These are phyloP conservation scores for Colletotrichum cordylinicola DNA, from an alignment of 2,329 filamentous ascomycete species.

Conservation along the genomic window DNA sequence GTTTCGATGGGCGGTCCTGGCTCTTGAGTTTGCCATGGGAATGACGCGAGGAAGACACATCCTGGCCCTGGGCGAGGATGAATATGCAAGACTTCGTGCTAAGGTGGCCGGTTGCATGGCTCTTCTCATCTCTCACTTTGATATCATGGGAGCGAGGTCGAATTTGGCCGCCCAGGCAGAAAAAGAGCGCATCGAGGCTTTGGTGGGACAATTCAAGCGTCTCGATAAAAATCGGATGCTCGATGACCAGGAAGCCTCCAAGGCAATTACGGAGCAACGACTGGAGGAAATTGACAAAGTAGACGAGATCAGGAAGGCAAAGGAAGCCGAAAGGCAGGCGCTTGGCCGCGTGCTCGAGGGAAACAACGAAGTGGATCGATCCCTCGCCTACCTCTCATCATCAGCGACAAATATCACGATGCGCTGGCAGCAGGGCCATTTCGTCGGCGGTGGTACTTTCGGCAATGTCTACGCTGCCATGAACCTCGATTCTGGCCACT, in stretches of 20 bases:
- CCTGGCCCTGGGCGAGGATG: conserved; percentile 84
- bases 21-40: conserved; percentile 94
- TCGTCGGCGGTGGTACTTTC: conserved; percentile 95
- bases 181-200: conserved; percentile 83
- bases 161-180: conserved; percentile 93
- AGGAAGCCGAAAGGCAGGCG: conserved; percentile 84
- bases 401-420: conserved; percentile 94
- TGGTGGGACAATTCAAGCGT: conserved; percentile 76
- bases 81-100: conserved; percentile 80
- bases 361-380: conserved; percentile 94
- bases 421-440: conserved; percentile 98
- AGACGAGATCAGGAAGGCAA: conserved; percentile 79
- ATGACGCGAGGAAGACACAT: conserved; percentile 96
- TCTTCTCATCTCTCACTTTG: conserved; percentile 95
- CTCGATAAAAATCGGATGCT: conserved; percentile 76
- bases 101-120: conserved; percentile 99
- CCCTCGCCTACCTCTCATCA: conserved; percentile 90
- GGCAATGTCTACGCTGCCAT: conserved; percentile 97
- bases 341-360: conserved; percentile 91
- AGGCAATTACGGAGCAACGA: conserved; percentile 77
- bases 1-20: conserved; percentile 95
- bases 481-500: conserved; percentile 92
- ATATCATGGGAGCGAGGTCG: conserved; percentile 97
- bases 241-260: conserved; percentile 86
- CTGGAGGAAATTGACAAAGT: conserved; percentile 75